A percentile compares a stretch with the other conserved stretches of the same genome.
Evolutionary conservation across 352 stramenopile species (phyloP).

Genomic region (Phytophthora boehmeriae): DNA sequence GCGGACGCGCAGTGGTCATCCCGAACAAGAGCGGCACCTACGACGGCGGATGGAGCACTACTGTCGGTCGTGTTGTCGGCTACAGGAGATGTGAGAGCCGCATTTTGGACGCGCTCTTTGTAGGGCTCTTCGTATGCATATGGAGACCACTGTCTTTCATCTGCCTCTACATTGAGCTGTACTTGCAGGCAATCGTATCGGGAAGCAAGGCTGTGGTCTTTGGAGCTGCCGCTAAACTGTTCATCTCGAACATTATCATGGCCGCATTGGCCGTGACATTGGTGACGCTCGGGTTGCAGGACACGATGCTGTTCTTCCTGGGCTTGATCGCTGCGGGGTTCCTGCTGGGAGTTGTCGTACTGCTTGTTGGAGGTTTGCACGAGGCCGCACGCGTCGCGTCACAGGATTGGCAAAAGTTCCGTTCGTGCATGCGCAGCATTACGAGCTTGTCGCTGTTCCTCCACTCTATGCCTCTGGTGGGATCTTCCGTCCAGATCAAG

Average conservation of each 20-base stretch:
- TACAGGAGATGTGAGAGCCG: slow-evolving; percentile 74
- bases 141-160: slow-evolving; percentile 83
- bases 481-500: slow-evolving; percentile 74
- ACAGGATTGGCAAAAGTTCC: slow-evolving; percentile 78
- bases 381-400: slow-evolving; percentile 57
- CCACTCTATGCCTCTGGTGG: slow-evolving; percentile 67
- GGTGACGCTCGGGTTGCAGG: slow-evolving; percentile 57
- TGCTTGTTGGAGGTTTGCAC: slow-evolving; percentile 66
- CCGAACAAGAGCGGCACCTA: slow-evolving; percentile 62
- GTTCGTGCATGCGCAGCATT: slow-evolving; percentile 77
- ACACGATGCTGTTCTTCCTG: slow-evolving; percentile 67
- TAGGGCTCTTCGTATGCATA: slow-evolving; percentile 73
- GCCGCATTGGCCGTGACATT: slow-evolving; percentile 47
- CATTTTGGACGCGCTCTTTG: slow-evolving; percentile 75
- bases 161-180: slow-evolving; percentile 84
- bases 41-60: slow-evolving; percentile 68
- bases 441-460: slow-evolving; percentile 87
- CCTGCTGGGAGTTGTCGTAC: slow-evolving; percentile 63
- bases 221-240: slow-evolving; percentile 68
- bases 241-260: slow-evolving; percentile 67
- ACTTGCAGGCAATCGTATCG: slow-evolving; percentile 67
- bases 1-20: slow-evolving; percentile 42
- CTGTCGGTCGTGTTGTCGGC: slow-evolving; percentile 74
- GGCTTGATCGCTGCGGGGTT: slow-evolving; percentile 49
- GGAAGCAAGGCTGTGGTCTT: slow-evolving; percentile 77